Percentiles rank a stretch among this genome's conserved stretches.
Evolutionary conservation across 1,139 yeast genomes (phyloP).

Genomic region (Hyphopichia khmerensis): DNA sequence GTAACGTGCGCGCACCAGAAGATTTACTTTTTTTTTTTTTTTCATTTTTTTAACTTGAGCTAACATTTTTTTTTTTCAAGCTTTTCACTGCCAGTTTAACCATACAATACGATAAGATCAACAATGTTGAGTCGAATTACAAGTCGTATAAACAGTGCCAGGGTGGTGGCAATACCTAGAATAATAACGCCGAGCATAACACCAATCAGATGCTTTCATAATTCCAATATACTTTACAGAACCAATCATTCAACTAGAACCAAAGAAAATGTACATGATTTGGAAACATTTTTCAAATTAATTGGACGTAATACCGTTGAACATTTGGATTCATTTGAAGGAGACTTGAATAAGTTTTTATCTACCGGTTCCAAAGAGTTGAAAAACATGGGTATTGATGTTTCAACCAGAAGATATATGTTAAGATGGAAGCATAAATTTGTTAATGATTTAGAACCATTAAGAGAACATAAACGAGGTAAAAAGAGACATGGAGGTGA

Average conservation of each 20-base stretch:
- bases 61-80: too few relatives aligned
- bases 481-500: slow-evolving; percentile 89
- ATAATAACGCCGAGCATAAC: neutral
- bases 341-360: slow-evolving; percentile 69
- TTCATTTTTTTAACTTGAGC: too few relatives aligned
- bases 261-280: slow-evolving; percentile 66
- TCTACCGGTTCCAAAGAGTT: slow-evolving; percentile 52
- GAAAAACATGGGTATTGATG: slow-evolving; percentile 81
- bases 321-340: slow-evolving; percentile 68
- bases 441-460: slow-evolving; percentile 55
- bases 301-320: slow-evolving; percentile 79
- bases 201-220: slow-evolving; percentile 6
- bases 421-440: slow-evolving; percentile 51
- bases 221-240: slow-evolving; percentile 14
- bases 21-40: too few relatives aligned
- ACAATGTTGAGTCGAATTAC: too few relatives aligned
- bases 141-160: too few relatives aligned
- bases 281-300: slow-evolving; percentile 62
- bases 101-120: too few relatives aligned
- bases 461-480: slow-evolving; percentile 61
- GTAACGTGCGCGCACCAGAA: too few relatives aligned
- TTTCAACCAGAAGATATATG: slow-evolving; percentile 66
- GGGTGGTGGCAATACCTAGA: too few relatives aligned
- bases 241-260: slow-evolving; percentile 44
- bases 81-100: too few relatives aligned